These are phyloP conservation scores for Phymatotrichopsis omnivora DNA, from an alignment of 2,329 filamentous ascomycete genomes.

Conservation along the genomic window DNA sequence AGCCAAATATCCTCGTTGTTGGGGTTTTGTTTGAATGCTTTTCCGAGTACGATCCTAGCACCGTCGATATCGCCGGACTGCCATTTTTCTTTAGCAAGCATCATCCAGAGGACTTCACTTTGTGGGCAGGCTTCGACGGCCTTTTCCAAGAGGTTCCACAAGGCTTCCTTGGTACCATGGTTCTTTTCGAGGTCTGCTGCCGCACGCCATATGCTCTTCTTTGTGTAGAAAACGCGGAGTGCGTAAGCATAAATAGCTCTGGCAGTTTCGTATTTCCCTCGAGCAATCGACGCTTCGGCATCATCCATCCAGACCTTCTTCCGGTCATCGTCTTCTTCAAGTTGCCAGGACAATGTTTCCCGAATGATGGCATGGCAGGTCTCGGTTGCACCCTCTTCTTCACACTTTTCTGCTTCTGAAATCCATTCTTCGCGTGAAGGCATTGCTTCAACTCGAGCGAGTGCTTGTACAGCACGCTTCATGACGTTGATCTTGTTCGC, in stretches of 20 bases:
- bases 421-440: constrained; percentile 97
- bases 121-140: constrained; percentile 88
- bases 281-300: constrained; percentile 67
- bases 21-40: constrained; percentile 87
- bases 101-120: constrained; percentile 87
- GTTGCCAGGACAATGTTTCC: constrained; percentile 82
- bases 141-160: constrained; percentile 81
- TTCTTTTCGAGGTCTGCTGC: constrained; percentile 85
- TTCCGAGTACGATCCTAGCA: constrained; percentile 71
- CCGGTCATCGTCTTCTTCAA: constrained; percentile 93
- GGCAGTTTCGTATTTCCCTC: constrained; percentile 80
- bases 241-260: constrained; percentile 89
- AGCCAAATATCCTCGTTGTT: constrained; percentile 98
- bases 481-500: constrained; percentile 78
- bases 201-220: constrained; percentile 78
- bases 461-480: constrained; percentile 80
- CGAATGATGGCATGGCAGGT: constrained; percentile 85
- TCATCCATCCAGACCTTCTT: constrained; percentile 96
- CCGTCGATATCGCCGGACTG: constrained; percentile 78
- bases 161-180: constrained; percentile 70
- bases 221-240: constrained; percentile 78
- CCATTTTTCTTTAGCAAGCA: constrained; percentile 92
- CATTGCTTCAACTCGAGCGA: constrained; percentile 91
- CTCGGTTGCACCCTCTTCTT: constrained; percentile 75
- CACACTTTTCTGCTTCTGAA: constrained; percentile 82